Evolutionary conservation across 2,329 filamentous ascomycete species (phyloP), one percentile per base, ranked within the genome.

Genomic region (Nothomitra cinnamomea): DNA sequence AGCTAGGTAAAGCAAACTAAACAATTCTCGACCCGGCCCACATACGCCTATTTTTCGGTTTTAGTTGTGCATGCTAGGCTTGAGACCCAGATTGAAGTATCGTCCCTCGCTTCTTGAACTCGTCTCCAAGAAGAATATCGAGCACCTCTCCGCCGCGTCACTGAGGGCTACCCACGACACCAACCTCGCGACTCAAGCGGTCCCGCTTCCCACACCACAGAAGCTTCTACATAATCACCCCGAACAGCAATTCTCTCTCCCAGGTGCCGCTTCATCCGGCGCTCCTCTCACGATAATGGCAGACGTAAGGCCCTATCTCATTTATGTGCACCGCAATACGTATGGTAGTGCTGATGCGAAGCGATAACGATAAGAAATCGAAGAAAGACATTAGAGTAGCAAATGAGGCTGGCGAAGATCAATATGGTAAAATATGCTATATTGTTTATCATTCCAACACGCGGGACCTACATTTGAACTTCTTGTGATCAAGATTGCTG

Each of bases 51-150:
- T 32, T 10, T 4, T 32, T 32, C 28, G 4, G 28, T 8, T 19
- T 43, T 22, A 50, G 40, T 35, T 60, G 60, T 70, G 69, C 62
- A 76, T 76, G 74, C 71, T 79, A 64, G 76, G 76, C 63, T 65
- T 78, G 60, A 71, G 76, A 63, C 77, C 75, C 64, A 73, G 71
- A 65, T 67, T 82, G 58, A 75, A 71, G 71, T 67, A 72, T 64
- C 76, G 77, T 60, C 75, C 78, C 53, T 83, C 79, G 51, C 69
- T 83, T 58, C 70, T 80, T 64, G 78, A 83, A 61, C 71, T 83
- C 60, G 72, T 83, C 59, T 67, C 68, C 55, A 68, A 70, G 60
- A 68, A 70, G 58, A 71, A 71, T 60, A 70, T 73, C 58, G 69
- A 74, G 57, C 64, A 66, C 55, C 63, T 69, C 53, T 66, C 65